Evolutionary conservation across 176 grass and related monocot genomes (phyloP), one percentile per base, ranked within the genome.

Genomic region (Chrysopogon serrulatus): DNA sequence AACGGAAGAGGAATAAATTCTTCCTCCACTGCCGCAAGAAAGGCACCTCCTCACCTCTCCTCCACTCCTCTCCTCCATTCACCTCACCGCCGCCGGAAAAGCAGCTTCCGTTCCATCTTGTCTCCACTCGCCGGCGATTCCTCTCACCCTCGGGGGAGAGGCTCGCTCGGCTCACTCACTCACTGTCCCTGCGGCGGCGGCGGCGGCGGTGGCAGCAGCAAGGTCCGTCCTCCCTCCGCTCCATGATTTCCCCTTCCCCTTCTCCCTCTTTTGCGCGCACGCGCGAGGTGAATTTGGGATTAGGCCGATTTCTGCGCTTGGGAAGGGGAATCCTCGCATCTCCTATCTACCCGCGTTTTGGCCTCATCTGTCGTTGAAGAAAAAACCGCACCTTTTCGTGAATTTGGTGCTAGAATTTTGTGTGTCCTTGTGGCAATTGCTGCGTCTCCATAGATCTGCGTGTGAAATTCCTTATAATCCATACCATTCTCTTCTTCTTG

Each of bases 1-100:
- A 2, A 41, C 5, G 71, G 19, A 18, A 5, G 49, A 76, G 19
- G 77, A 86, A 90, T 86, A 85, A 85, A 82, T 89, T 85, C 87
- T 76, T 71, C 43, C 26, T 12, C 71, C 71, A 44, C 87, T 53
- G 77, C 63, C 35, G 43, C 78, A 71, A 69, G 83, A 11, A 89
- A 85, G 82, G 81, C 68, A 63, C 62, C 47, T 42, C 80, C 1
- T n/a, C n/a, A n/a, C n/a, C n/a, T n/a, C n/a, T n/a, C n/a, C n/a
- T n/a, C n/a, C n/a, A n/a, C n/a, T n/a, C n/a, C n/a, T n/a, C n/a
- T n/a, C 21, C 4, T 5, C 54, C 2, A 2, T 26, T 42, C 75
- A 5, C 35, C 16, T 33, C 59, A 32, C 70, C 60, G 35, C 32
- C 82, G 82, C 30, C 60, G 36, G 27, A 0, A 79, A 86, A 66